Conservation (phyloP, 768 basidiomycete species). For the Brasilioporus rufonigricans region DNA sequence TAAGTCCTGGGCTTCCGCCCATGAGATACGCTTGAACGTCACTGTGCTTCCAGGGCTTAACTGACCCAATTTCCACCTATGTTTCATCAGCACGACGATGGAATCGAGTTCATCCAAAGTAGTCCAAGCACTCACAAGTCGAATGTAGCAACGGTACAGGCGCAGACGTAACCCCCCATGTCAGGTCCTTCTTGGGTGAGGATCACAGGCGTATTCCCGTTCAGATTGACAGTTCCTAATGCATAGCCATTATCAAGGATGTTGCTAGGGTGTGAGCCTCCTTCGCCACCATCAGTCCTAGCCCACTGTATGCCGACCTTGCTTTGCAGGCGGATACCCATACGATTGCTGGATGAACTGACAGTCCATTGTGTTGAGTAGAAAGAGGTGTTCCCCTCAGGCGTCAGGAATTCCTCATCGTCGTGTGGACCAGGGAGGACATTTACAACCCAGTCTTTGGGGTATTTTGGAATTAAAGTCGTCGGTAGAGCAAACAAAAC, state of each 20-base stretch:
- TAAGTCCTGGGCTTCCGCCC: slow-evolving; percentile 34
- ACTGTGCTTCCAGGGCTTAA: slow-evolving; percentile 55
- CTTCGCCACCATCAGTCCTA: slow-evolving; percentile 56
- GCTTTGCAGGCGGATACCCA: slow-evolving; percentile 58
- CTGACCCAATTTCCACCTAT: slow-evolving; percentile 74
- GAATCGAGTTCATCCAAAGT: not conserved
- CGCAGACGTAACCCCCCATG: slow-evolving; percentile 61
- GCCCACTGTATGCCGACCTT: slow-evolving; percentile 50
- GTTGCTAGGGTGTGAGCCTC: slow-evolving; percentile 68
- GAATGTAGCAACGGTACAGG: slow-evolving; percentile 49
- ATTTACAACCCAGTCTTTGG: slow-evolving; percentile 48
- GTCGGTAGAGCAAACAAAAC: slow-evolving; percentile 23
- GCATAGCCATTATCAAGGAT: slow-evolving; percentile 63
- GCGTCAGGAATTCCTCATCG: slow-evolving; percentile 52
- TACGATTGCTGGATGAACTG: slow-evolving; percentile 57
- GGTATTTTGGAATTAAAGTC: slow-evolving; percentile 42
- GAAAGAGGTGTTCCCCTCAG: slow-evolving; percentile 46
- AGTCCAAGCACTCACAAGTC: slow-evolving; percentile 42
- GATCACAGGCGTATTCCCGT: slow-evolving; percentile 71
- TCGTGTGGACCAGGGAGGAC: slow-evolving; percentile 65
- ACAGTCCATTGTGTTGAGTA: slow-evolving; percentile 54
- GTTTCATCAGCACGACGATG: slow-evolving; percentile 16
- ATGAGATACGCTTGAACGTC: slow-evolving; percentile 49
- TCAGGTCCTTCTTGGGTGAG: slow-evolving; percentile 59
- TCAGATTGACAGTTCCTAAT: slow-evolving; percentile 54